These are phyloP conservation scores for Linnemannia schmuckeri DNA, from an alignment of 192 early-diverging fungal genomes.

Conservation along the genomic window DNA sequence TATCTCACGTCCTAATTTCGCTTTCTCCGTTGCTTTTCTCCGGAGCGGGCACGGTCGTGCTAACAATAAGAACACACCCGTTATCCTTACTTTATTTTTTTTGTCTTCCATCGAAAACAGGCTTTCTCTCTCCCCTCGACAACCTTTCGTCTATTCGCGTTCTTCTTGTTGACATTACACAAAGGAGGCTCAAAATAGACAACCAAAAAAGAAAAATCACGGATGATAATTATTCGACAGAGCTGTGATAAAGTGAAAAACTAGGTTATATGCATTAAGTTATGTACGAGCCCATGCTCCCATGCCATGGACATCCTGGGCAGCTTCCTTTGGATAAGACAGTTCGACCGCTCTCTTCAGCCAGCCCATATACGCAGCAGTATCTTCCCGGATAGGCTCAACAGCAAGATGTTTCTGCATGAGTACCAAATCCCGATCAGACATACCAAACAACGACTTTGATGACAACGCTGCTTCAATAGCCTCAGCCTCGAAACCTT, in stretches of 20 bases:
- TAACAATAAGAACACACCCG: too few species aligned
- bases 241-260: not conserved
- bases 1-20: too few species aligned
- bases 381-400: conserved; percentile 19
- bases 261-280: not conserved
- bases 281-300: conserved; percentile 1
- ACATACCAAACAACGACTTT: not conserved
- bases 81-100: too few species aligned
- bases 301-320: not conserved
- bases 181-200: too few species aligned
- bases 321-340: conserved; percentile 18
- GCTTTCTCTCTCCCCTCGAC: too few species aligned
- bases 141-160: too few species aligned
- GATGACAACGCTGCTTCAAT: not conserved
- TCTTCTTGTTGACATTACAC: too few species aligned
- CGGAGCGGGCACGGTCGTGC: too few species aligned
- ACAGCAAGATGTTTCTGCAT: conserved; percentile 14
- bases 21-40: too few species aligned
- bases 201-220: too few species aligned
- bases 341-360: conserved; percentile 18
- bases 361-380: conserved; percentile 31
- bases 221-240: not conserved
- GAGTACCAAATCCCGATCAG: not conserved
- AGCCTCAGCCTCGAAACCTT: not conserved
- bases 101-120: too few species aligned